Percentiles rank a stretch among this genome's conserved stretches.
Evolutionary conservation across 1,284 basidiomycete species (phyloP).

Genomic region (Calocybe gambosa): DNA sequence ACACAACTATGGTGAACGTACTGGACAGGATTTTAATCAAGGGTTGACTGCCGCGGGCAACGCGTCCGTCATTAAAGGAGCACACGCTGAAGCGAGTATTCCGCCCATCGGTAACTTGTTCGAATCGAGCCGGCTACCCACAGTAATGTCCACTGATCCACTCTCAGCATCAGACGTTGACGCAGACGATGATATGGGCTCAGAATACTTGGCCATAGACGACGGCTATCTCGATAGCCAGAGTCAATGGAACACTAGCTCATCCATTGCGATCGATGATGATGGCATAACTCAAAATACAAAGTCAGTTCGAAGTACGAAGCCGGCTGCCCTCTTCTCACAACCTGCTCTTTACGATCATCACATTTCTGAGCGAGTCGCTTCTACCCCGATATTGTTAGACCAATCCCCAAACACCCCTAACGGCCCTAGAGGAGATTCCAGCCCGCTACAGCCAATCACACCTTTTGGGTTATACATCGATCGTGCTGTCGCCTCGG

Average conservation of each 20-base stretch:
- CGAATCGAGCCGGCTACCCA: constrained; percentile 15
- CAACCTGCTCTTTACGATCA: constrained; percentile 21
- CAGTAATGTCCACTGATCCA: constrained; percentile 5
- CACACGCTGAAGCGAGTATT: constrained; percentile 73
- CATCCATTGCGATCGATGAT: constrained; percentile 18
- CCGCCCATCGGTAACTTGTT: constrained; percentile 55
- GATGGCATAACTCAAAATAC: constrained; percentile 15
- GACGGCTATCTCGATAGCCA: constrained; percentile 28
- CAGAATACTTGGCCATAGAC: constrained; percentile 28
- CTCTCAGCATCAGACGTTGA: constrained; percentile 24
- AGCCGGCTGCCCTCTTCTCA: constrained; percentile 19
- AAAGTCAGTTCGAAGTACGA: constrained; percentile 17
- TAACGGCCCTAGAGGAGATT: constrained; percentile 43
- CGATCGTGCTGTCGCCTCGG: constrained; percentile 57
- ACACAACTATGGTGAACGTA: constrained; percentile 20
- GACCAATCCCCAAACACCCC: constrained; percentile 56
- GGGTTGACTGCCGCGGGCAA: constrained; percentile 68
- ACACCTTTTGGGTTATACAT: constrained; percentile 73
- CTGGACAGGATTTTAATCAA: constrained; percentile 52
- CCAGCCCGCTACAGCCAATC: constrained; percentile 64
- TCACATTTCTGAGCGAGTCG: constrained; percentile 38
- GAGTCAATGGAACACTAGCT: constrained; percentile 27
- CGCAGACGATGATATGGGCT: constrained; percentile 39
- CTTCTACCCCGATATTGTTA: constrained; percentile 59
- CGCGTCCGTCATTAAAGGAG: constrained; percentile 78